phyloP scores from a whole-genome alignment of 73 alveolate species.

The Effrenium voratum region DNA sequence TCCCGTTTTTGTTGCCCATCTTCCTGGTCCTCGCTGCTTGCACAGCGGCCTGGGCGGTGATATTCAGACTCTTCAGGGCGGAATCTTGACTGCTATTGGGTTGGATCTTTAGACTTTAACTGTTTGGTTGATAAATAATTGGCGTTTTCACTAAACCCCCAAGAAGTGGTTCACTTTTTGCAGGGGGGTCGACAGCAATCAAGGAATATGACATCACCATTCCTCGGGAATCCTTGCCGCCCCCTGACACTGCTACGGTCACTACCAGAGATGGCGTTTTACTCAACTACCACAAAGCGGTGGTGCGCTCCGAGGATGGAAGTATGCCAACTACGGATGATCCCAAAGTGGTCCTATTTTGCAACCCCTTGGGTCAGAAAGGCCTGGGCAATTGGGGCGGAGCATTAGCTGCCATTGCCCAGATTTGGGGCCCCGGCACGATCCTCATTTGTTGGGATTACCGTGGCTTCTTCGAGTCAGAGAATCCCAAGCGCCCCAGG shows the following conservation, averaged over 20 bases:
- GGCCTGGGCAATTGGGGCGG: constrained; percentile 31
- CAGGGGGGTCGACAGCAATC: too few relatives aligned
- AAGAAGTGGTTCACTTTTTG: too few relatives aligned
- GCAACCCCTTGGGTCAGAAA: constrained; percentile 81
- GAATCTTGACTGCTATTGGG: too few relatives aligned
- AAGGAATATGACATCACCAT: constrained; percentile 44
- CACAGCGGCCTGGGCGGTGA: constrained; percentile 12
- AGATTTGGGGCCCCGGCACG: constrained; percentile 79
- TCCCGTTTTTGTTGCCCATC: neutral
- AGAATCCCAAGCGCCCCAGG: constrained; percentile 67
- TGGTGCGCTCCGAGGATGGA: constrained; percentile 43
- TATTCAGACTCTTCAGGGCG: constrained; percentile 8
- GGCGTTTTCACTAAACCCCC: too few relatives aligned
- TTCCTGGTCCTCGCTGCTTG: constrained; percentile 12
- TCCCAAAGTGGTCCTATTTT: constrained; percentile 51
- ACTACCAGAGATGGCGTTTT: constrained; percentile 24
- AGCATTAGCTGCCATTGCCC: constrained; percentile 63
- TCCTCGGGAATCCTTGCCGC: constrained; percentile 27
- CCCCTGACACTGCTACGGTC: constrained; percentile 35
- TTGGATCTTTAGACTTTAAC: too few relatives aligned
- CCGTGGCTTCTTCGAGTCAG: constrained; percentile 76
- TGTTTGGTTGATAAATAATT: too few relatives aligned
- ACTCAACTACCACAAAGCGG: constrained; percentile 4
- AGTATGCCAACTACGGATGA: neutral
- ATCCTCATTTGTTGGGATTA: constrained; percentile 73